Conservation (phyloP, 2,329 filamentous ascomycete genomes). For the Cephalotrichum gorgonifer region DNA sequence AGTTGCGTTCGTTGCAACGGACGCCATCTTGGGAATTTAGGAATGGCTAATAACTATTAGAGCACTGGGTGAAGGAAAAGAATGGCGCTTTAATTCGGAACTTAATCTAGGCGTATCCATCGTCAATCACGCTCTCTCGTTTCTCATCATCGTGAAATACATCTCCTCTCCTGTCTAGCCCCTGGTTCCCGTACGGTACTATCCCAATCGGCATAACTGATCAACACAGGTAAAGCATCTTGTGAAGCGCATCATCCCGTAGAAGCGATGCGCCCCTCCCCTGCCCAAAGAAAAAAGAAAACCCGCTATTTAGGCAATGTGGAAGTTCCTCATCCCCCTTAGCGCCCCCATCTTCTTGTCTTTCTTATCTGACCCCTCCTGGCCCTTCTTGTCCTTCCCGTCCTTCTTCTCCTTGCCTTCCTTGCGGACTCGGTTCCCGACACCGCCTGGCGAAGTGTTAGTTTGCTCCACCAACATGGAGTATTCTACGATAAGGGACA, state of each 20-base stretch:
- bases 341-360: constrained; percentile 24
- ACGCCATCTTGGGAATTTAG: too few relatives aligned
- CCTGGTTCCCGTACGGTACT: background rate
- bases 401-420: constrained; percentile 37
- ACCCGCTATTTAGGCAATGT: constrained; percentile 15
- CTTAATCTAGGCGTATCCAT: too few relatives aligned
- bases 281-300: too few relatives aligned
- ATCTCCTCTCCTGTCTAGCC: background rate
- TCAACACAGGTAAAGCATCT: background rate
- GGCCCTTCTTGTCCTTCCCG: background rate
- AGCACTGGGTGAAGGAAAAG: too few relatives aligned
- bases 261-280: background rate
- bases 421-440: constrained; percentile 36
- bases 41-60: too few relatives aligned
- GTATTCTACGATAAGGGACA: background rate
- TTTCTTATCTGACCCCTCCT: constrained; percentile 28
- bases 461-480: background rate
- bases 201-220: background rate
- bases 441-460: constrained; percentile 25
- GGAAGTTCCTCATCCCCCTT: constrained; percentile 23
- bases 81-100: too few relatives aligned
- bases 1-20: too few relatives aligned
- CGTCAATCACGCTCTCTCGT: too few relatives aligned
- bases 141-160: too few relatives aligned
- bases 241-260: background rate